phyloP scores from a whole-genome alignment of 2,329 filamentous ascomycete species.

The Ustilaginoidea virens region DNA sequence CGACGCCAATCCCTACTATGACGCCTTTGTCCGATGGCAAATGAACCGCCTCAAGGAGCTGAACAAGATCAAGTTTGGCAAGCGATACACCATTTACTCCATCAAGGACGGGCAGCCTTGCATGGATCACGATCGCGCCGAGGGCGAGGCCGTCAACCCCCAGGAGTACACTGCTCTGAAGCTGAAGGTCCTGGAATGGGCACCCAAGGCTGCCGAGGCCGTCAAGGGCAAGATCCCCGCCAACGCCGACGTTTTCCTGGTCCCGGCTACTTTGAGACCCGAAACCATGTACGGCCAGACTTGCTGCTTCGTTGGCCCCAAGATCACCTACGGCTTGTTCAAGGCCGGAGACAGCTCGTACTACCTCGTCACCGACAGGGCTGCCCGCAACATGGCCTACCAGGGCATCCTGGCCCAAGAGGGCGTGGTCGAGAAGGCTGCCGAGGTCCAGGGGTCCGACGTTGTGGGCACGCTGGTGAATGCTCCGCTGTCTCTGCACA shows the following conservation, averaged over 20 bases:
- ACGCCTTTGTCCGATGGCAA: conserved; percentile 91
- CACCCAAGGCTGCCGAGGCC: conserved; percentile 54
- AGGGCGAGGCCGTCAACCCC: conserved; percentile 41
- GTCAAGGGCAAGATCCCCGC: conserved; percentile 67
- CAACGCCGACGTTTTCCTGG: conserved; percentile 68
- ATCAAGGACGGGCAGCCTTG: conserved; percentile 30
- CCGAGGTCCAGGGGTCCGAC: conserved; percentile 61
- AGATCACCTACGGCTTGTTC: conserved; percentile 80
- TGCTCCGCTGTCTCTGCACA: conserved; percentile 78
- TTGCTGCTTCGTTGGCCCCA: conserved; percentile 87
- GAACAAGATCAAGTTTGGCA: conserved; percentile 86
- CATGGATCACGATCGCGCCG: conserved; percentile 31
- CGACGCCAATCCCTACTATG: conserved; percentile 92
- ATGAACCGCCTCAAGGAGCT: conserved; percentile 85
- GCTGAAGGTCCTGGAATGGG: conserved; percentile 81
- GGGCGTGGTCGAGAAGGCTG: conserved; percentile 58
- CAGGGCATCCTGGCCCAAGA: conserved; percentile 73
- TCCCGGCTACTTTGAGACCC: conserved; percentile 81
- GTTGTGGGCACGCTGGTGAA: conserved; percentile 80
- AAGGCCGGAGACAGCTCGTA: conserved; percentile 65
- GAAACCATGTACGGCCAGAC: conserved; percentile 99
- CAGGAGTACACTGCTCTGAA: conserved; percentile 93
- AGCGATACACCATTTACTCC: conserved; percentile 78
- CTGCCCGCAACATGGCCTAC: conserved; percentile 90
- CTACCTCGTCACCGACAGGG: conserved; percentile 70